Conservation (phyloP, 768 basidiomycete genomes). For the Suillus subluteus region DNA sequence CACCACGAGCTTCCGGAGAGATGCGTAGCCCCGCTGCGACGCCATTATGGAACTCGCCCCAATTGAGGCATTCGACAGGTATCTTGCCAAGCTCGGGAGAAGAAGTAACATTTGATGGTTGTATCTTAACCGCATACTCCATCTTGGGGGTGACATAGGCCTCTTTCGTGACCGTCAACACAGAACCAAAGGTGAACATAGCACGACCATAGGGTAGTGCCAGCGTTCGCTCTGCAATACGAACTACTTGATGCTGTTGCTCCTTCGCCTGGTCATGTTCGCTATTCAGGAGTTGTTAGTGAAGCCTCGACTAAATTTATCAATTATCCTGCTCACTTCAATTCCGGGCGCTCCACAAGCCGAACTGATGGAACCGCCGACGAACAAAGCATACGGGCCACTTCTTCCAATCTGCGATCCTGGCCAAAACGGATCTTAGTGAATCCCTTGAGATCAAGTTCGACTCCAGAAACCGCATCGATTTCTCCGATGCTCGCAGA, state of each 20-base stretch:
- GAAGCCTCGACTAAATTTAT: background rate
- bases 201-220: conserved; percentile 89
- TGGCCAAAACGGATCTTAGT: conserved; percentile 87
- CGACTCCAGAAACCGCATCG: conserved; percentile 68
- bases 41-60: conserved; percentile 99
- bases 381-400: conserved; percentile 88
- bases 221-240: conserved; percentile 87
- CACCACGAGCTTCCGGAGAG: conserved; percentile 67
- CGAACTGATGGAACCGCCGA: conserved; percentile 69
- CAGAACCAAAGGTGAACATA: conserved; percentile 88
- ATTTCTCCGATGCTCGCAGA: conserved; percentile 56
- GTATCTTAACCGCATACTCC: conserved; percentile 73
- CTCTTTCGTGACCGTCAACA: conserved; percentile 74
- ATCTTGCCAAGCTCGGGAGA: conserved; percentile 76
- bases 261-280: conserved; percentile 89
- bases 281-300: conserved; percentile 42
- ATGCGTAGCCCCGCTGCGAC: conserved; percentile 91
- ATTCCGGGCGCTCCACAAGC: conserved; percentile 66
- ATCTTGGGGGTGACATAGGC: conserved; percentile 80
- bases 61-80: conserved; percentile 68
- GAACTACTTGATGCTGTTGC: conserved; percentile 78
- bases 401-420: conserved; percentile 90
- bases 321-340: conserved; percentile 52
- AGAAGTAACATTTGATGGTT: conserved; percentile 69
- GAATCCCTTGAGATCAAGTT: conserved; percentile 72